These are phyloP conservation scores for Trichoderma koningii DNA, from an alignment of 2,329 filamentous ascomycete genomes.

Conservation along the genomic window DNA sequence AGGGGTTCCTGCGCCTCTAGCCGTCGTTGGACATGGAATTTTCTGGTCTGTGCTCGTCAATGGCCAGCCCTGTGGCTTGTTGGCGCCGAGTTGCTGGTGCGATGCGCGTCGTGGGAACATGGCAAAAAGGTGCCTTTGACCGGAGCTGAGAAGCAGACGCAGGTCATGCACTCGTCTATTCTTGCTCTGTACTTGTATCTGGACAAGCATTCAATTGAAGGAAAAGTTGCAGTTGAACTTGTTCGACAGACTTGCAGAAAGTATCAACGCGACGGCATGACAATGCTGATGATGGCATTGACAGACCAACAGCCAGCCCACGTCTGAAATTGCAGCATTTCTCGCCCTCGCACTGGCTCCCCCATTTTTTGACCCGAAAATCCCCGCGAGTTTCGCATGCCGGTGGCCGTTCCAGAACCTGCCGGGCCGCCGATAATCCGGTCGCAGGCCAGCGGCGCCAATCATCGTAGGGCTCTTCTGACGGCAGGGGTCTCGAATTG, in stretches of 20 bases:
- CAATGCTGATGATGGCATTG: background rate
- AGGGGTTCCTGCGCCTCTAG: constrained; percentile 20
- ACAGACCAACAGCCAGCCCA: background rate
- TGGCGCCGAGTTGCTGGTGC: no score
- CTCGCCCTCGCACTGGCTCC: background rate
- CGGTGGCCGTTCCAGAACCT: constrained; percentile 9
- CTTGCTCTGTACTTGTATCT: no score
- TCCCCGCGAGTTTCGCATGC: background rate
- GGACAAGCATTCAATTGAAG: no score
- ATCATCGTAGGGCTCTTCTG: background rate
- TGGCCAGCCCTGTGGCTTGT: no score
- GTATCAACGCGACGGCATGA: background rate
- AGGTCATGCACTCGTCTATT: no score
- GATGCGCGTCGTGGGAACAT: no score
- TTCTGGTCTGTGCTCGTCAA: background rate
- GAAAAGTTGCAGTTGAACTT: no score
- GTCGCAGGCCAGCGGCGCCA: background rate
- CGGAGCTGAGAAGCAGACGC: no score
- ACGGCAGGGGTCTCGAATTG: constrained; percentile 13
- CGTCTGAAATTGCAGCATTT: constrained; percentile 7
- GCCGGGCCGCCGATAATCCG: constrained; percentile 27
- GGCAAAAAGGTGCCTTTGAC: no score
- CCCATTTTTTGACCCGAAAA: background rate
- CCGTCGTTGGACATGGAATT: background rate
- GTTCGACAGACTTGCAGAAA: no score